These are phyloP conservation scores for Golubevia sp. DNA, from an alignment of 1,284 basidiomycete species.

Conservation along the genomic window DNA sequence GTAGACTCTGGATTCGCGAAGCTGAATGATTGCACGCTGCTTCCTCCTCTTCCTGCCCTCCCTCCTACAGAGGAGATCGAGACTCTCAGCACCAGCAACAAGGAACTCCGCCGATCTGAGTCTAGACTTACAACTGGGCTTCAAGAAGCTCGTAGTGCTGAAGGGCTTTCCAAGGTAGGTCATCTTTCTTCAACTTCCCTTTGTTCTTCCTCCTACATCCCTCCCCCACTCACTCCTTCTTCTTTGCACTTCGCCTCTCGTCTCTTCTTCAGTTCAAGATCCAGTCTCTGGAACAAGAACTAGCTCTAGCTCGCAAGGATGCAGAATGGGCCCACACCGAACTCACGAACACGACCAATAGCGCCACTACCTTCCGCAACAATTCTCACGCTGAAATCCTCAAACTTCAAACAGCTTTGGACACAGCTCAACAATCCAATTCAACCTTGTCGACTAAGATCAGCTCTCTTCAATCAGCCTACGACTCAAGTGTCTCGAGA, in stretches of 20 bases:
- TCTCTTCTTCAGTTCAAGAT: conserved; percentile 71
- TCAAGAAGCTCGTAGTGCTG: conserved; percentile 36
- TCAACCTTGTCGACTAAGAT: conserved; percentile 71
- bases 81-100: conserved; percentile 21
- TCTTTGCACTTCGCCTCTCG: not conserved
- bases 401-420: conserved; percentile 74
- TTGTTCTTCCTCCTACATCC: conserved; percentile 2
- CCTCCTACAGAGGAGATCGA: conserved; percentile 35
- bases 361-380: conserved; percentile 25
- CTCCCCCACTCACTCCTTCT: conserved; percentile 1
- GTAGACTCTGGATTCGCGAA: not conserved
- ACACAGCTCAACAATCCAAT: conserved; percentile 71
- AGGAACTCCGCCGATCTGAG: conserved; percentile 41
- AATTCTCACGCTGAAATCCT: conserved; percentile 70
- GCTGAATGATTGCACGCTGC: conserved; percentile 8
- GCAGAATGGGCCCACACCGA: conserved; percentile 66
- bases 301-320: conserved; percentile 74
- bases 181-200: conserved; percentile 1
- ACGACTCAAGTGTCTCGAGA: conserved; percentile 71
- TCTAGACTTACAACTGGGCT: conserved; percentile 33
- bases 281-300: conserved; percentile 77
- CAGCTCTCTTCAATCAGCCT: conserved; percentile 72
- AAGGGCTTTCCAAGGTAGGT: conserved; percentile 36
- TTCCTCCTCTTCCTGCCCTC: not conserved
- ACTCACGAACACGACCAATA: conserved; percentile 37